These are phyloP conservation scores for Penicillium diatomitis DNA, from an alignment of 495 filamentous ascomycete species.

Conservation along the genomic window DNA sequence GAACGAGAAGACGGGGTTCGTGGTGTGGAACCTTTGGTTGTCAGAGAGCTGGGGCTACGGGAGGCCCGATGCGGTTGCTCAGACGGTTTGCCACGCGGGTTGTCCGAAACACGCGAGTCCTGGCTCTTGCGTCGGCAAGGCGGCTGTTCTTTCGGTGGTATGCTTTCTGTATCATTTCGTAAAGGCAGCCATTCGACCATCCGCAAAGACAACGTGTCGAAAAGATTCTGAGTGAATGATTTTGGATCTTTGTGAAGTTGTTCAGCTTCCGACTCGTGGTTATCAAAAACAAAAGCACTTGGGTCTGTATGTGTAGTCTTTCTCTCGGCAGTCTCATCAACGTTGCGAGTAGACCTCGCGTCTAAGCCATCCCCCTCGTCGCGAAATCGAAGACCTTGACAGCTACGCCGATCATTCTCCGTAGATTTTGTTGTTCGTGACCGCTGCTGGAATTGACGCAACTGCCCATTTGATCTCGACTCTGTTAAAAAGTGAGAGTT, in stretches of 20 bases:
- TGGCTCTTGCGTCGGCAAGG: not conserved
- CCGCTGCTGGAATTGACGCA: constrained; percentile 23
- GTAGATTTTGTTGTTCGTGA: constrained; percentile 14
- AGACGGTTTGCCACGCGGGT: constrained; percentile 1
- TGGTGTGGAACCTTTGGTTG: constrained; percentile 6
- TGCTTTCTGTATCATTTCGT: constrained; percentile 20
- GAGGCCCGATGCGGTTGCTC: constrained; percentile 6
- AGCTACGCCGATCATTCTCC: not conserved
- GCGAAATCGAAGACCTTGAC: not conserved
- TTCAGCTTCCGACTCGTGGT: constrained; percentile 24
- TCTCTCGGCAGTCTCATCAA: not conserved
- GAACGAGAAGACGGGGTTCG: constrained; percentile 28
- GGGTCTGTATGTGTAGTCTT: not conserved
- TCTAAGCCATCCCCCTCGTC: too few species aligned
- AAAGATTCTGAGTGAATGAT: constrained; percentile 76
- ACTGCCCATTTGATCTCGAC: constrained; percentile 17
- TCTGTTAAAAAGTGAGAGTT: constrained; percentile 27
- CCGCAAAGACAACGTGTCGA: constrained; percentile 65
- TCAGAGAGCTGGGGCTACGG: not conserved
- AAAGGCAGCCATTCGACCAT: constrained; percentile 75
- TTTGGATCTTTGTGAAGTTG: constrained; percentile 64
- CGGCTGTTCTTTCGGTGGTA: constrained; percentile 7
- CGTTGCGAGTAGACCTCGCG: too few species aligned
- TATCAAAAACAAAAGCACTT: constrained; percentile 8
- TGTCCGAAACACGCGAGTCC: constrained; percentile 8